These are phyloP conservation scores for Aspergillus sp. DNA, from an alignment of 2,329 filamentous ascomycete genomes.

Conservation along the genomic window DNA sequence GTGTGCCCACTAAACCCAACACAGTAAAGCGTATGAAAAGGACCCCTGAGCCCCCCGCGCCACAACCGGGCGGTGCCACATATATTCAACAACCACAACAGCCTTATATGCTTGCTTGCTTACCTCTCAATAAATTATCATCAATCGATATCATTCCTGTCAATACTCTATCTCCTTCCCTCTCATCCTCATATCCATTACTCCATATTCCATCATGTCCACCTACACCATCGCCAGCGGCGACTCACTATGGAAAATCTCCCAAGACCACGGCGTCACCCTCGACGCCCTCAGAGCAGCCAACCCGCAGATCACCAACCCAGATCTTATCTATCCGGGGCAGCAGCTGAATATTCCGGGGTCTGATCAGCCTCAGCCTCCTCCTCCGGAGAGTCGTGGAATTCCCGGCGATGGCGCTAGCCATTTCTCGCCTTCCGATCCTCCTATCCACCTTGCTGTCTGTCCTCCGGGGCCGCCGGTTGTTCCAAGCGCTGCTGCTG, in stretches of 20 bases:
- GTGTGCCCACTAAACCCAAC: not conserved
- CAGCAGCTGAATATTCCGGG: slow-evolving; percentile 7
- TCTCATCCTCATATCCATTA: not conserved
- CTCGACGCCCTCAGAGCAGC: slow-evolving; percentile 9
- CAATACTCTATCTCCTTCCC: not conserved
- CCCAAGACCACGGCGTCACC: slow-evolving; percentile 9
- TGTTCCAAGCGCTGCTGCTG: not conserved
- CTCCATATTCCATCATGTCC: not conserved
- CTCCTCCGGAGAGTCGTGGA: not conserved
- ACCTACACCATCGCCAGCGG: slow-evolving; percentile 10
- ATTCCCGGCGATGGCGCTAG: not conserved
- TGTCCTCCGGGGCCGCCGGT: not conserved
- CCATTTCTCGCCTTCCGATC: not conserved
- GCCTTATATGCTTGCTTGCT: not conserved
- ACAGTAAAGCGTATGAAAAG: not conserved
- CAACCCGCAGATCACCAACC: slow-evolving; percentile 14
- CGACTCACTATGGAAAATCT: slow-evolving; percentile 10
- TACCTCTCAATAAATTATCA: not conserved
- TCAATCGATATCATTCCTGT: not conserved
- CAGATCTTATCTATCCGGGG: slow-evolving; percentile 10
- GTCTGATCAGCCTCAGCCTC: not conserved
- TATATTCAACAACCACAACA: not conserved
- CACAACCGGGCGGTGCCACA: not conserved
- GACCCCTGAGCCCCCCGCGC: not conserved
- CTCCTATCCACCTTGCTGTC: not conserved